Base-by-base conservation (phyloP, 2,329 filamentous ascomycete genomes). In the Pyricularia sp. region DNA sequence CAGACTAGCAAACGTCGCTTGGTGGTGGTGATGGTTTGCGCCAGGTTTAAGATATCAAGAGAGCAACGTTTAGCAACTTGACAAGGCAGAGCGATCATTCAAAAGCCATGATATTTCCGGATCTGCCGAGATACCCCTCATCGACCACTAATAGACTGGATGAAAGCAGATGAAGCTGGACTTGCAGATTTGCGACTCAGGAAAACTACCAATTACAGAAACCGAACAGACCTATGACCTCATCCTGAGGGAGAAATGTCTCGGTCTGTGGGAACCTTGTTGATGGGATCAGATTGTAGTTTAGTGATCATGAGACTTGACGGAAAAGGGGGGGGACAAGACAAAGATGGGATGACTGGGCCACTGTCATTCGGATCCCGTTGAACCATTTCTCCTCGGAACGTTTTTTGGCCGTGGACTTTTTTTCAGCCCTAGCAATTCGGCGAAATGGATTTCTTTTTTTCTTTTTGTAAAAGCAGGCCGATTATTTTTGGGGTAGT, bases 181-280 rank as follows among this genome's bases (percentile, higher is more conserved):
- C 14, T 61, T 25, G 58, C 58, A 61, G 58, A 28, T 61, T 61
- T 61, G 58, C 23, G 58, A 61, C 23, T 61, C 23, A 61, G 58
- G 23, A 61, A 4, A 36, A 17, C 3, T 36, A 17, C 33, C 33
- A 36, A 36, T 61, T 25, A 14, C 23, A 61, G 58, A 61, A 61
- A 61, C 23, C 58, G n/a, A 61, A 61, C n/a, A 61, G 58, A 28
- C 25, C 23, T 61, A 61, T 28, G 58, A 61, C n/a, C n/a, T 61
- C 58, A 25, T 55, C 6, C 58, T 28, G n/a, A 61, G 23, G 58
- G 4, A 23, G 23, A 26, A 61, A 61, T 61, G 58, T 61, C 58
- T 61, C 58, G 58, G 58, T 61, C 58, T 61, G 58, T 61, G 58
- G 58, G 58, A 61, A 61, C 58, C 25, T 61, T 61, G 58, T 61